Evolutionary conservation across 192 early-diverging fungal genomes (phyloP), one percentile per base, ranked within the genome.

Genomic region (Geranomyces variabilis): DNA sequence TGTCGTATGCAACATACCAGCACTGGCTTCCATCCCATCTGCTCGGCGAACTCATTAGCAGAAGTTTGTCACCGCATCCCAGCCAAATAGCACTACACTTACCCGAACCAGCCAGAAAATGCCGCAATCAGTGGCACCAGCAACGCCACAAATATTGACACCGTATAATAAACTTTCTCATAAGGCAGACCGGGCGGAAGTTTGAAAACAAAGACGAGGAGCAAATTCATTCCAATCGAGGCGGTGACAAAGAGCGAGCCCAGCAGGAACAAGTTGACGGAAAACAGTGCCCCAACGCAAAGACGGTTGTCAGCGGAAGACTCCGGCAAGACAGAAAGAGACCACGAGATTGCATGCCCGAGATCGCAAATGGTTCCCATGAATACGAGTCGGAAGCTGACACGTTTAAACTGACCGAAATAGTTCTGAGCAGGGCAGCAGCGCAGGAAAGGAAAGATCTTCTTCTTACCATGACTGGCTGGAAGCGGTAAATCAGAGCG

Each of bases 201-300:
- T 49, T 72, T 62, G 47, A 72, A 13, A 10, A 72, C 48, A 36
- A 72, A 72, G 33, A 72, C 57, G 46, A 72, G 70, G 19, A 72
- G 45, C 13, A 72, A 14, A 41, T 72, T 72, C 61, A 72, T 51
- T 0, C 61, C 70, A 41, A 72, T 72, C 9, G 61, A 34, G 28
- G 70, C 59, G 1, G 70, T 72, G 1, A 26, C 19, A 61, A 63
- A 64, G 14, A 72, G 62, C 15, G 61, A 64, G 10, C 62, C 9
- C 30, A 72, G 70, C 46, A 72, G 51, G 48, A 72, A 72, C 30
- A 26, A 10, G n/a, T 49, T 19, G 13, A 45, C 17, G 3, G 64
- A n/a, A 46, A 64, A 72, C 60, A 72, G 64, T 13, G 70, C n/a
- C 24, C 17, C 29, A 41, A 43, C 47, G 36, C 70, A 72, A 15